These are phyloP conservation scores for Penicillium expansum DNA, from an alignment of 2,329 filamentous ascomycete species.

Conservation along the genomic window DNA sequence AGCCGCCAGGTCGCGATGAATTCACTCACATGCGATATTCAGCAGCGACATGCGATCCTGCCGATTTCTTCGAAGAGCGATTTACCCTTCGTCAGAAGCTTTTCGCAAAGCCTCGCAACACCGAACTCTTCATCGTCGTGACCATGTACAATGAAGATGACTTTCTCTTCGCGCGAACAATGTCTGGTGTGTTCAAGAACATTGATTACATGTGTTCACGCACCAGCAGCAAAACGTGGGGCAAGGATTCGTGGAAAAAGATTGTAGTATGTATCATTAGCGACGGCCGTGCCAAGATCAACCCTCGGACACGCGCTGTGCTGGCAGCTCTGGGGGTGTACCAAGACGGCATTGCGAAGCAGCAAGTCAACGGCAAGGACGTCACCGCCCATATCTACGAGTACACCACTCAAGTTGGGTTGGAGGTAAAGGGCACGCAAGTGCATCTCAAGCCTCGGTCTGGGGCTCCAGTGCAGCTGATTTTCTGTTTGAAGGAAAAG, in stretches of 20 bases:
- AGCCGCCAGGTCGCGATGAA: slow-evolving; percentile 75
- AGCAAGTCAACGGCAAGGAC: slow-evolving; percentile 93
- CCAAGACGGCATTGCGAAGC: slow-evolving; percentile 97
- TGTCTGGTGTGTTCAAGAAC: slow-evolving; percentile 98
- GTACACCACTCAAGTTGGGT: slow-evolving; percentile 58
- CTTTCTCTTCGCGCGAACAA: slow-evolving; percentile 87
- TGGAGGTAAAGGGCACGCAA: slow-evolving; percentile 86
- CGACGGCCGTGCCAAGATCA: slow-evolving; percentile 96
- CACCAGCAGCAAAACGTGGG: slow-evolving; percentile 94
- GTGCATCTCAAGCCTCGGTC: slow-evolving; percentile 79
- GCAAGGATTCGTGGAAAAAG: slow-evolving; percentile 98
- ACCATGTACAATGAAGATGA: slow-evolving; percentile 99
- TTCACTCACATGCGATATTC: slow-evolving; percentile 81
- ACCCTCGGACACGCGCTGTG: slow-evolving; percentile 82
- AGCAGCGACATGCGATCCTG: slow-evolving; percentile 89
- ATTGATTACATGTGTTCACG: slow-evolving; percentile 97
- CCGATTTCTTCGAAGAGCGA: slow-evolving; percentile 80
- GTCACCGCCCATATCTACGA: slow-evolving; percentile 98
- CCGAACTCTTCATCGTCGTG: slow-evolving; percentile 91
- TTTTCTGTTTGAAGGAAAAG: slow-evolving; percentile 98
- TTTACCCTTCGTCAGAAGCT: slow-evolving; percentile 90
- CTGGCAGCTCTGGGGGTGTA: slow-evolving; percentile 93
- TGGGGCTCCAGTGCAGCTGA: slow-evolving; percentile 86
- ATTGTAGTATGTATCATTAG: slow-evolving; percentile 98
- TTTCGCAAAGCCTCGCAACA: slow-evolving; percentile 88